Percentiles rank a stretch among this genome's conserved stretches.
These are phyloP conservation scores for Plasmodium gaboni DNA, from an alignment of 169 alveolate species.

Conservation along the genomic window DNA sequence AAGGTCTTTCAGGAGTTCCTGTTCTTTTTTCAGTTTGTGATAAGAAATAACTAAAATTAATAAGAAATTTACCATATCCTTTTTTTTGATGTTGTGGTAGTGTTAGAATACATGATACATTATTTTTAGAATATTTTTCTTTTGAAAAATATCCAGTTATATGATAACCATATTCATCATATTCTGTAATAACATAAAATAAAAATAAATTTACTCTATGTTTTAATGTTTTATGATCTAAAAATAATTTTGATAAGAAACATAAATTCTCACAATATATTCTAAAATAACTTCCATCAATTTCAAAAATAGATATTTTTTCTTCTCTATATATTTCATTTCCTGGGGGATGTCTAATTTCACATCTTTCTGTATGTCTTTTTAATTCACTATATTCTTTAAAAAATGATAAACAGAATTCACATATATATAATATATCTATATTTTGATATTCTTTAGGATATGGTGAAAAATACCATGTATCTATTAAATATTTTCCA, in stretches of 20 bases:
- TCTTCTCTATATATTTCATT: slow-evolving; percentile 96
- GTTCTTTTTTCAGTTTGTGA: slow-evolving; percentile 93
- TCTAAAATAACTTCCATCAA: slow-evolving; percentile 95
- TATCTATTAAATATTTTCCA: slow-evolving; percentile 94
- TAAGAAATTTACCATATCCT: slow-evolving; percentile 93
- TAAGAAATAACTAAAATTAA: slow-evolving; percentile 93
- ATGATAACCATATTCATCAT: slow-evolving; percentile 87
- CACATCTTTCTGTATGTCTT: slow-evolving; percentile 92
- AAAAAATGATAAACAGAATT: slow-evolving; percentile 95
- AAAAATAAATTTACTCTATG: slow-evolving; percentile 91
- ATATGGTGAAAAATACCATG: slow-evolving; percentile 99
- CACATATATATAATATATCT: slow-evolving; percentile 95
- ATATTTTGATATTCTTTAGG: slow-evolving; percentile 96
- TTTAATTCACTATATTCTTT: slow-evolving; percentile 89
- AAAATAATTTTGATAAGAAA: slow-evolving; percentile 95
- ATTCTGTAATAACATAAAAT: slow-evolving; percentile 96
- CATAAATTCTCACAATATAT: slow-evolving; percentile 98
- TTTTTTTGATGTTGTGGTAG: slow-evolving; percentile 94
- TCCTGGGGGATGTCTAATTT: slow-evolving; percentile 97
- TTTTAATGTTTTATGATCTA: slow-evolving; percentile 97
- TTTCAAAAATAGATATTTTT: slow-evolving; percentile 95
- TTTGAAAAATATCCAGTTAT: slow-evolving; percentile 93
- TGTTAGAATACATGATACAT: slow-evolving; percentile 92
- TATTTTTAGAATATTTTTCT: slow-evolving; percentile 91
- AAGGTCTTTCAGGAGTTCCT: slow-evolving; percentile 99